Conservation (phyloP, 1,284 basidiomycete genomes). For the Phellinidium pouzarii region DNA sequence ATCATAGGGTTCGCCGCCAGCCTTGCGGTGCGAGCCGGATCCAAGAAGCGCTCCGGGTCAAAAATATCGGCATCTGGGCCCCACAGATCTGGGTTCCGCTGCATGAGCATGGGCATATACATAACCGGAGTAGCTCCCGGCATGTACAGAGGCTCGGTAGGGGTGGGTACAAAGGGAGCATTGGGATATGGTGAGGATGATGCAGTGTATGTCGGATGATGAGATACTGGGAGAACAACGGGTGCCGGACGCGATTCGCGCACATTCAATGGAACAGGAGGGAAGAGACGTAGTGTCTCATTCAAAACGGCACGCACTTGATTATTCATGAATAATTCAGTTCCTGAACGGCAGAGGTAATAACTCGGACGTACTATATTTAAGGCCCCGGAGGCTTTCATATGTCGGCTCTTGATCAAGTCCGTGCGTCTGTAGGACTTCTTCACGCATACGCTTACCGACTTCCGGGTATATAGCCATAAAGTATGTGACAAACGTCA, state of each 20-base stretch:
- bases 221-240: constrained; percentile 46
- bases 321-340: constrained; percentile 5
- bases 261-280: constrained; percentile 62
- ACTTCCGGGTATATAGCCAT: constrained; percentile 56
- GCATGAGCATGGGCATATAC: constrained; percentile 52
- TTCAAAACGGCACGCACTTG: constrained; percentile 67
- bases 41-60: constrained; percentile 65
- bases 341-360: constrained; percentile 3
- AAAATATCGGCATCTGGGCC: constrained; percentile 63
- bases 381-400: constrained; percentile 47
- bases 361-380: constrained; percentile 45
- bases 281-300: constrained; percentile 66
- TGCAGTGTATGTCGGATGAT: constrained; percentile 33
- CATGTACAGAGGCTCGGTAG: constrained; percentile 45
- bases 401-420: constrained; percentile 40
- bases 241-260: constrained; percentile 46
- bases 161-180: constrained; percentile 22
- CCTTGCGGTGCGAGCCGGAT: constrained; percentile 39
- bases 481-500: constrained; percentile 62
- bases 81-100: constrained; percentile 57
- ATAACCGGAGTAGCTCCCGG: constrained; percentile 50
- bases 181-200: constrained; percentile 12
- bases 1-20: constrained; percentile 56
- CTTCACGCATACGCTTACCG: constrained; percentile 45
- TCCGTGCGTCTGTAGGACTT: constrained; percentile 52